Evolutionary conservation across 257 asterid species (phyloP).

Genomic region (Gardenia jasminoides): DNA sequence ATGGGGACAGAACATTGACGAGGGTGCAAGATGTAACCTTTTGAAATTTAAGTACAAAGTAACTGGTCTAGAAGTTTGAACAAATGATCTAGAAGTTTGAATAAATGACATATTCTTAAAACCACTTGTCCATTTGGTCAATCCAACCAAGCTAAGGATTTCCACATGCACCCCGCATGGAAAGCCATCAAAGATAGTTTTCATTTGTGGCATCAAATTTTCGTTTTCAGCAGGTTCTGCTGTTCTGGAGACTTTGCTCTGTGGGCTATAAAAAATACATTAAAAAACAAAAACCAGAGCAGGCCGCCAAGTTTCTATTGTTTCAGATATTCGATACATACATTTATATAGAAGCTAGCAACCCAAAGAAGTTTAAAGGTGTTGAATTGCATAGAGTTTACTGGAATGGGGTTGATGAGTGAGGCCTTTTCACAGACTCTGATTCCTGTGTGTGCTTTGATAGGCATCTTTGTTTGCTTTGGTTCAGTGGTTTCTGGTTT

Average conservation of each 20-base stretch:
- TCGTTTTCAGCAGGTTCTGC: background rate
- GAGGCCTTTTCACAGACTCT: constrained; percentile 24
- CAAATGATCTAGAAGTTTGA: background rate
- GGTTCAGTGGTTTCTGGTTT: constrained; percentile 32
- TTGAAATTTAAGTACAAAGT: background rate
- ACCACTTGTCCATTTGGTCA: background rate
- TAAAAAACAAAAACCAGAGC: background rate
- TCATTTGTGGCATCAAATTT: background rate
- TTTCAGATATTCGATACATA: background rate
- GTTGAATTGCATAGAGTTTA: background rate
- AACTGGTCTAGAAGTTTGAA: background rate
- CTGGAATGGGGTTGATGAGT: constrained; percentile 24
- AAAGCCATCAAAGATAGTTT: constrained; percentile 1
- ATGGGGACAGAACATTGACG: background rate
- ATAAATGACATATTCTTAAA: background rate
- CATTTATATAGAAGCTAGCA: background rate
- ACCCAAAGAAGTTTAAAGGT: background rate
- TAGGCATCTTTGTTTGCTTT: constrained; percentile 30
- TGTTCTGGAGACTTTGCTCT: background rate
- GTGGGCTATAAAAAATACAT: background rate
- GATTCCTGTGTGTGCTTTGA: constrained; percentile 27
- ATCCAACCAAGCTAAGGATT: constrained; percentile 1
- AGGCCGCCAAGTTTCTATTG: background rate
- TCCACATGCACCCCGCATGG: constrained; percentile 8
- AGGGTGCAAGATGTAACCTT: background rate